Evolutionary conservation across 1,284 basidiomycete genomes (phyloP).

Genomic region (Sparassis latifolia): DNA sequence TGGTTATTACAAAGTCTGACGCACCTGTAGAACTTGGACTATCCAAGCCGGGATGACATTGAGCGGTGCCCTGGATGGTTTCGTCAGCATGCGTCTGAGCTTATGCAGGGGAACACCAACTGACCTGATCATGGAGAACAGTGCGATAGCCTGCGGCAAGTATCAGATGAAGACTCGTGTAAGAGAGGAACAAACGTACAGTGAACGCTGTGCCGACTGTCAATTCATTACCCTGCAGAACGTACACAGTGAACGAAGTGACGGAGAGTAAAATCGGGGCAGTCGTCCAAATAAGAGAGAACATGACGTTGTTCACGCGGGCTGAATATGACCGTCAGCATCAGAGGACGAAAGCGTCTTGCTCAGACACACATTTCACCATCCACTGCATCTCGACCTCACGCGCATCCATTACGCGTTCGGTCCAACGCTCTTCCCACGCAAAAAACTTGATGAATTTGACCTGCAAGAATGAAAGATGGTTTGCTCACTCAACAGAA

Average conservation of each 20-base stretch:
- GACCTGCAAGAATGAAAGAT: slow-evolving; percentile 29
- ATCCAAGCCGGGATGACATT: slow-evolving; percentile 67
- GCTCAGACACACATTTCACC: slow-evolving; percentile 43
- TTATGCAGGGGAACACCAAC: neutral
- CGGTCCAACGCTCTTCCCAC: slow-evolving; percentile 75
- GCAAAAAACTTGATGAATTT: slow-evolving; percentile 88
- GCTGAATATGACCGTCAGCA: slow-evolving; percentile 28
- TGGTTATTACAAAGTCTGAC: neutral
- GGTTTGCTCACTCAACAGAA: neutral
- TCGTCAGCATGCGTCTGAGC: neutral
- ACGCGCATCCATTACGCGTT: slow-evolving; percentile 49
- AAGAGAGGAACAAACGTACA: slow-evolving; percentile 29
- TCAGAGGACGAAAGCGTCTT: neutral
- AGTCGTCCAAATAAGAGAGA: slow-evolving; percentile 55
- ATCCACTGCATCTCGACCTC: slow-evolving; percentile 65
- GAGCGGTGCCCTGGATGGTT: slow-evolving; percentile 44
- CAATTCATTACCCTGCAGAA: slow-evolving; percentile 58
- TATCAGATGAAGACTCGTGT: slow-evolving; percentile 1
- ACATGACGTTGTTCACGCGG: slow-evolving; percentile 58
- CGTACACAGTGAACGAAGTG: slow-evolving; percentile 59
- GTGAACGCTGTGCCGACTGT: slow-evolving; percentile 68
- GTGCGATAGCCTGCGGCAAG: slow-evolving; percentile 47
- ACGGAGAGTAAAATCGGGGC: slow-evolving; percentile 68
- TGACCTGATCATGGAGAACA: slow-evolving; percentile 68
- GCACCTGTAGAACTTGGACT: slow-evolving; percentile 52